Evolutionary conservation across 75 land plant genomes (phyloP).

Genomic region (Azolla pinnata): DNA sequence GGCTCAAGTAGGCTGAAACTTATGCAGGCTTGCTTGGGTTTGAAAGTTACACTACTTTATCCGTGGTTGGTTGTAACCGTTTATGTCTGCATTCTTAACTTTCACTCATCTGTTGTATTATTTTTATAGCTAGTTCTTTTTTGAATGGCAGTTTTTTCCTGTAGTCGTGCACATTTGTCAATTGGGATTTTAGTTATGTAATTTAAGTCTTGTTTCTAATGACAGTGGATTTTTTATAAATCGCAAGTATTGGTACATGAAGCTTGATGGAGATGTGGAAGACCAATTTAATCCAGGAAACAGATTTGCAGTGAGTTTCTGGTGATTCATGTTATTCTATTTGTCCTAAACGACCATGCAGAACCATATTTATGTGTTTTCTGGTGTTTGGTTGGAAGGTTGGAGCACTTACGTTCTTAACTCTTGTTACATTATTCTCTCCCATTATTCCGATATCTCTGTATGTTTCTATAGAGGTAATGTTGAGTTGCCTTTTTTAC

Average conservation of each 20-base stretch:
- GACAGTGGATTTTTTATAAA: conserved; percentile 80
- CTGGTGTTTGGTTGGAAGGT: conserved; percentile 39
- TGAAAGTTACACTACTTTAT: no score
- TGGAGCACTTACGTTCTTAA: conserved; percentile 64
- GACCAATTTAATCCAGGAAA: conserved; percentile 77
- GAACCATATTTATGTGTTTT: conserved; percentile 4
- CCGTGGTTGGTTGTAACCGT: no score
- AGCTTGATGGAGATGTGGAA: conserved; percentile 43
- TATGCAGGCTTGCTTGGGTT: no score
- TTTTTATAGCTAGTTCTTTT: no score
- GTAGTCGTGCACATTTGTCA: no score
- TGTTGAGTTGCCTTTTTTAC: not conserved
- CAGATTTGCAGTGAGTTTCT: conserved; percentile 54
- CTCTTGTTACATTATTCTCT: conserved; percentile 83
- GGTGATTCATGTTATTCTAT: not conserved
- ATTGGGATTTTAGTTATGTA: no score
- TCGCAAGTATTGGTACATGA: conserved; percentile 65
- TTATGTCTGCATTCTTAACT: no score
- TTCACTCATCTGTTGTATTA: no score
- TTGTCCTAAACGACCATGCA: not conserved
- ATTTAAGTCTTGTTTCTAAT: not conserved
- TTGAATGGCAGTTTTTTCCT: no score
- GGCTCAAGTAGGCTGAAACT: no score
- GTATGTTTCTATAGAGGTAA: conserved; percentile 98
- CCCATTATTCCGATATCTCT: conserved; percentile 95